phyloP scores from a whole-genome alignment of 305 asterid species.

The Solanum aculeatissimum region DNA sequence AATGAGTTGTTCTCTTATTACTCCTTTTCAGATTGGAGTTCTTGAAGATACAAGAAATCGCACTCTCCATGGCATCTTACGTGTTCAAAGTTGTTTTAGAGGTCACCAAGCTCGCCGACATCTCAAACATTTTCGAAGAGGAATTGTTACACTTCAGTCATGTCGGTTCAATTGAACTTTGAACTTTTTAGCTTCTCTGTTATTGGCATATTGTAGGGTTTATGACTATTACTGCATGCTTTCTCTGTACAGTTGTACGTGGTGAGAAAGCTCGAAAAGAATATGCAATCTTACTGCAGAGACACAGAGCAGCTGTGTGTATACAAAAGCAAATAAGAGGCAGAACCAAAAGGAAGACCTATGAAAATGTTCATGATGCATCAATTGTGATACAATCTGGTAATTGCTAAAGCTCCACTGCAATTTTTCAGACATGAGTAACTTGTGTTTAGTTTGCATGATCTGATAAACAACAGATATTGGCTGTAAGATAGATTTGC shows the following conservation, averaged over 20 bases:
- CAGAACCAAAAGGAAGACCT: constrained; percentile 36
- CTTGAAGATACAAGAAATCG: constrained; percentile 96
- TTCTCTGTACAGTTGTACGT: constrained; percentile 49
- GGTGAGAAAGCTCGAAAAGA: constrained; percentile 71
- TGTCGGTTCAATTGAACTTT: constrained; percentile 23
- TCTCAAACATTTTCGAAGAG: constrained; percentile 47
- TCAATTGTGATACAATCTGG: constrained; percentile 77
- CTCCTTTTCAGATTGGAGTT: constrained; percentile 60
- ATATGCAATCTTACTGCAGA: constrained; percentile 36
- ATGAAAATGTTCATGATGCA: constrained; percentile 30
- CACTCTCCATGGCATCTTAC: constrained; percentile 90
- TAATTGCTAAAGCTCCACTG: constrained; percentile 6
- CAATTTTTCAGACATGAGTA: neutral
- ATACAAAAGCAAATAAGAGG: constrained; percentile 68
- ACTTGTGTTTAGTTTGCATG: neutral
- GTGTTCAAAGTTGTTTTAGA: constrained; percentile 96
- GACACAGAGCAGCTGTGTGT: constrained; percentile 66
- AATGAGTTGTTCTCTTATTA: neutral
- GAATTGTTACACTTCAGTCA: constrained; percentile 72
- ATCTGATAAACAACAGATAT: neutral
- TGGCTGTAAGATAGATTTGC: neutral
- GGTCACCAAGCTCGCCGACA: constrained; percentile 84
- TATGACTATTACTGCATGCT: neutral
- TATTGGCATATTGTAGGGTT: neutral
- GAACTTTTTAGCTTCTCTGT: neutral